These are phyloP conservation scores for Pharnaceum exiguum DNA, from an alignment of 148 eudicot genomes.

Conservation along the genomic window DNA sequence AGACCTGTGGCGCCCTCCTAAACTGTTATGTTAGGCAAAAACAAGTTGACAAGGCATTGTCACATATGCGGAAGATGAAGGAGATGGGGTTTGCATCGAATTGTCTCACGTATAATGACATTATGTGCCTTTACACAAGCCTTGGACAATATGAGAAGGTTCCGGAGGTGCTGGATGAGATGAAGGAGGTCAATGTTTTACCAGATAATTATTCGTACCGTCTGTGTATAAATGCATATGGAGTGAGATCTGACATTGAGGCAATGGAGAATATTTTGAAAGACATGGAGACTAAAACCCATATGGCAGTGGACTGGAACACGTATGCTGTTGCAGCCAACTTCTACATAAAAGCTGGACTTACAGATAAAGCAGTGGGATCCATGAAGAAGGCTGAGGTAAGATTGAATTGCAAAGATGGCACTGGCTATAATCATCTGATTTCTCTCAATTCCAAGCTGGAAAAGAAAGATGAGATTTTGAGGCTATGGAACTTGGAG, in stretches of 20 bases:
- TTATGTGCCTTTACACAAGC: constrained; percentile 77
- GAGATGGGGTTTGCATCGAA: constrained; percentile 59
- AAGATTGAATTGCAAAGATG: constrained; percentile 52
- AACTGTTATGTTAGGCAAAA: constrained; percentile 84
- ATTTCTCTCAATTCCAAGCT: constrained; percentile 69
- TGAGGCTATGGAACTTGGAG: constrained; percentile 79
- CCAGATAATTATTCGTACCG: constrained; percentile 90
- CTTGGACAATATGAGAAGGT: constrained; percentile 50
- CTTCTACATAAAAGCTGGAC: constrained; percentile 50
- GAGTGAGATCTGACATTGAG: constrained; percentile 52
- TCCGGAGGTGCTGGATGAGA: constrained; percentile 59
- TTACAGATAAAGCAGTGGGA: constrained; percentile 43
- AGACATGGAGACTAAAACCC: constrained; percentile 73
- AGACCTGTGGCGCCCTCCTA: constrained; percentile 88
- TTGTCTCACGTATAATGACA: constrained; percentile 61
- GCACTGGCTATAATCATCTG: constrained; percentile 60
- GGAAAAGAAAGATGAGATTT: constrained; percentile 49
- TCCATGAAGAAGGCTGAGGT: constrained; percentile 67
- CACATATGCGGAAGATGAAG: constrained; percentile 71
- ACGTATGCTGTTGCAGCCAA: constrained; percentile 79
- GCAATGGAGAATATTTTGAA: constrained; percentile 57
- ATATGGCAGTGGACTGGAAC: constrained; percentile 80
- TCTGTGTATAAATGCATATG: constrained; percentile 75
- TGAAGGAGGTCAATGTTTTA: constrained; percentile 55
- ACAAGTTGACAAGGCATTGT: constrained; percentile 56